Percentiles rank a stretch among this genome's conserved stretches.
Conservation (phyloP, 352 stramenopile species). For the Elongisporangium senticosum region DNA sequence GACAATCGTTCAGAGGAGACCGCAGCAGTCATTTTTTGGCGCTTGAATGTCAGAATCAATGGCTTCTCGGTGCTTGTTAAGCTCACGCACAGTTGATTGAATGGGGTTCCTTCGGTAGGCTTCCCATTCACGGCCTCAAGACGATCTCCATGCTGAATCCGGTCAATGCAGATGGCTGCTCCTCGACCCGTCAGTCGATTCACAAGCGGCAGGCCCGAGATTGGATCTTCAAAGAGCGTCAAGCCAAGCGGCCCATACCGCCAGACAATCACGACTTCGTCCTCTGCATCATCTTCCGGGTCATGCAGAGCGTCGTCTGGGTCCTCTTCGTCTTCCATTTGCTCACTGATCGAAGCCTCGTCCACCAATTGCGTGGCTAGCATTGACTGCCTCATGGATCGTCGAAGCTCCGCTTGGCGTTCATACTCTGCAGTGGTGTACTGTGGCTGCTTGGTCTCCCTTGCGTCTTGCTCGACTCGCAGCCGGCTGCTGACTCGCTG, state of each 20-base stretch:
- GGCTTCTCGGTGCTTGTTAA: constrained; percentile 38
- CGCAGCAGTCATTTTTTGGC: constrained; percentile 13
- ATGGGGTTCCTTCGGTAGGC: constrained; percentile 14
- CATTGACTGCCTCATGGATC: neutral
- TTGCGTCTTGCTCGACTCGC: neutral
- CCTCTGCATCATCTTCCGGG: neutral
- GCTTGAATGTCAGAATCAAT: constrained; percentile 42
- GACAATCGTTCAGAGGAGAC: neutral
- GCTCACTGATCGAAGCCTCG: neutral
- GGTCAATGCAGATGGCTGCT: constrained; percentile 26
- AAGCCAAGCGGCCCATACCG: constrained; percentile 36
- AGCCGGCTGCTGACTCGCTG: constrained; percentile 26
- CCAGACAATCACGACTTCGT: constrained; percentile 48
- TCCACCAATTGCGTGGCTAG: neutral
- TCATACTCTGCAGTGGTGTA: neutral
- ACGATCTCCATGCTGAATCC: constrained; percentile 33
- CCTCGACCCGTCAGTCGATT: constrained; percentile 72
- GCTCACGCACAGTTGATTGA: constrained; percentile 30
- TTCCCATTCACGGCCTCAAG: constrained; percentile 50
- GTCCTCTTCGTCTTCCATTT: constrained; percentile 6
- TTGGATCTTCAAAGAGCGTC: constrained; percentile 43
- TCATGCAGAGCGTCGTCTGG: neutral
- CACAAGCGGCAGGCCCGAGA: constrained; percentile 42
- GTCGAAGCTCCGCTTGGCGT: neutral
- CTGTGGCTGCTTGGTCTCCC: neutral